These are phyloP conservation scores for Candida michaelii DNA, from an alignment of 805 yeast genomes.

Conservation along the genomic window DNA sequence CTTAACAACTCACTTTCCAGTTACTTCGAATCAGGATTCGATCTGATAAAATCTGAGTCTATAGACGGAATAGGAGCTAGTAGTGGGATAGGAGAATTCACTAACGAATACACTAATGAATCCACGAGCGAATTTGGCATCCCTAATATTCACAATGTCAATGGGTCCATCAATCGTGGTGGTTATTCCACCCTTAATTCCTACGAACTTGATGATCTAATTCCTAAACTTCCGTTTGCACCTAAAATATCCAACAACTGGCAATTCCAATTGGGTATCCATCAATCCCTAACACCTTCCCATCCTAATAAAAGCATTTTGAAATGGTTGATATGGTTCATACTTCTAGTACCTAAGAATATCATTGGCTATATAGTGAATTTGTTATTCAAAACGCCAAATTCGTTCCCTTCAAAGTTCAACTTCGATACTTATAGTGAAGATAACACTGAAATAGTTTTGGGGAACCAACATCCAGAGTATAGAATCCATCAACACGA, in stretches of 20 bases:
- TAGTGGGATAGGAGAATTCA: neutral
- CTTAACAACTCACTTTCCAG: constrained; percentile 60
- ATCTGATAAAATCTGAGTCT: neutral
- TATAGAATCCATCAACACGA: neutral
- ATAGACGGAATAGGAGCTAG: neutral
- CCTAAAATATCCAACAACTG: constrained; percentile 39
- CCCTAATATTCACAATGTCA: neutral
- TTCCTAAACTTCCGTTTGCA: constrained; percentile 42
- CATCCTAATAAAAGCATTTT: neutral
- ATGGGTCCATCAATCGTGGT: neutral
- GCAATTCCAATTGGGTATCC: constrained; percentile 44
- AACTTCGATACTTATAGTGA: constrained; percentile 21
- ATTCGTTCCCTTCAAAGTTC: constrained; percentile 24
- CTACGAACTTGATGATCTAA: constrained; percentile 16
- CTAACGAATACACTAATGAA: neutral
- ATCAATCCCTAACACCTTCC: constrained; percentile 21
- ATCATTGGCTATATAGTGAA: neutral
- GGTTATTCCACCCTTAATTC: constrained; percentile 3
- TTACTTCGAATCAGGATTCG: constrained; percentile 9
- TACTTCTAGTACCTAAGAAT: constrained; percentile 2
- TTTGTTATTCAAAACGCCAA: constrained; percentile 9
- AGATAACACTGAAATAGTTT: constrained; percentile 14
- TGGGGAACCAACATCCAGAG: constrained; percentile 18
- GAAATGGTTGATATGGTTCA: constrained; percentile 1
- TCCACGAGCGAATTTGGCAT: neutral